Percentiles rank a stretch among this genome's conserved stretches.
Evolutionary conservation across 345 rosid genomes (phyloP).

Genomic region (Passiflora organensis): DNA sequence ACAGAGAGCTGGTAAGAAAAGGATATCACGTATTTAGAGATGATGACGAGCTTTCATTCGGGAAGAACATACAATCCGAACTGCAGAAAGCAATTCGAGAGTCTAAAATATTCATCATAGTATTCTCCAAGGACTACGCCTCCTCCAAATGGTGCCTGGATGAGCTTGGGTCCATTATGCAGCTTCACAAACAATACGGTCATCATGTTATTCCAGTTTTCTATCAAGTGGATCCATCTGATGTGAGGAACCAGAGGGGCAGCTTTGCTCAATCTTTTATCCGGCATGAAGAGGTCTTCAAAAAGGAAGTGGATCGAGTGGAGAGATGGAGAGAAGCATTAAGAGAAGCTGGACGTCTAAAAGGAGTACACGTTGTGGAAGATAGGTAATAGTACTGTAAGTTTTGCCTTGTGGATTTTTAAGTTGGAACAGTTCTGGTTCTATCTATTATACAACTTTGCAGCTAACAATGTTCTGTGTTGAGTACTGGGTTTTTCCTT

Average conservation of each 20-base stretch:
- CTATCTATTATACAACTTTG: too few species aligned
- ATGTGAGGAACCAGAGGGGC: not conserved
- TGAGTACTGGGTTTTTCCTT: not conserved
- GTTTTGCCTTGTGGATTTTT: too few species aligned
- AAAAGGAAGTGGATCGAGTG: not conserved
- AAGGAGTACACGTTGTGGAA: not conserved
- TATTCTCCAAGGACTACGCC: too few species aligned
- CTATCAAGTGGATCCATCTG: not conserved
- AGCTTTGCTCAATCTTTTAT: not conserved
- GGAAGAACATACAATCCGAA: too few species aligned
- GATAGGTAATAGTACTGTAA: too few species aligned
- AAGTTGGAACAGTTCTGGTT: not conserved
- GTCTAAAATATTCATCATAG: too few species aligned
- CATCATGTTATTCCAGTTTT: not conserved
- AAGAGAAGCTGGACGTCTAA: not conserved
- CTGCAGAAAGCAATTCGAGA: too few species aligned
- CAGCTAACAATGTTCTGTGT: too few species aligned
- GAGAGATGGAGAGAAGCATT: not conserved
- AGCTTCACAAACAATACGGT: not conserved
- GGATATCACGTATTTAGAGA: too few species aligned
- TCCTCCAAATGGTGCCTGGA: not conserved
- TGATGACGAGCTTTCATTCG: too few species aligned
- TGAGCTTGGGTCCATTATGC: not conserved
- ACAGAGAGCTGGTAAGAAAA: too few species aligned
- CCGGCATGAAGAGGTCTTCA: not conserved